phyloP scores from a whole-genome alignment of 192 early-diverging fungal species.

The Piromyces sp. region DNA sequence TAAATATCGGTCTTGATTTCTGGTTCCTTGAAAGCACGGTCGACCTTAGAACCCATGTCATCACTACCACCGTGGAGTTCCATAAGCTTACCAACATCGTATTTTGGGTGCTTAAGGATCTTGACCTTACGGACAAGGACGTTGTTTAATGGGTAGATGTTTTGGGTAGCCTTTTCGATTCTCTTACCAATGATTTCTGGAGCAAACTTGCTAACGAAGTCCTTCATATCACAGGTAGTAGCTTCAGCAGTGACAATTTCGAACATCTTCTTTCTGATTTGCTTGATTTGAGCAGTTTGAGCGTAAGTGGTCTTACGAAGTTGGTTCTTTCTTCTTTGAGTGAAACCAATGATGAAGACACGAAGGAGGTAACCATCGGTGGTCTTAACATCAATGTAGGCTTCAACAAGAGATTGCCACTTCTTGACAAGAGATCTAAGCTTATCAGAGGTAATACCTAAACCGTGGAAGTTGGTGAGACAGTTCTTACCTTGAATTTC shows the following conservation, averaged over 20 bases:
- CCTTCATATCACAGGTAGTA: slow-evolving; percentile 75
- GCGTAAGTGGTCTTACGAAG: slow-evolving; percentile 97
- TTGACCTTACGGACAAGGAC: slow-evolving; percentile 95
- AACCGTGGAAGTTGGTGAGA: slow-evolving; percentile 99
- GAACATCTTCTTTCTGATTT: slow-evolving; percentile 99
- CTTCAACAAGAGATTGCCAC: slow-evolving; percentile 98
- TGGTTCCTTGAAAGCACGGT: not conserved
- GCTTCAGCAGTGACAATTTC: slow-evolving; percentile 88
- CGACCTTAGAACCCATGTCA: slow-evolving; percentile 16
- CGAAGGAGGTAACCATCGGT: slow-evolving; percentile 99
- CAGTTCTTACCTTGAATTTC: slow-evolving; percentile 97
- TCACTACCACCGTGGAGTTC: slow-evolving; percentile 80
- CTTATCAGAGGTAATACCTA: slow-evolving; percentile 99
- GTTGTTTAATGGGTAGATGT: slow-evolving; percentile 97
- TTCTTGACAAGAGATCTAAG: slow-evolving; percentile 98
- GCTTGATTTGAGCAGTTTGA: slow-evolving; percentile 84
- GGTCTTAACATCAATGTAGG: slow-evolving; percentile 97
- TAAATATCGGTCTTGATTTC: not conserved
- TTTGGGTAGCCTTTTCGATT: slow-evolving; percentile 92
- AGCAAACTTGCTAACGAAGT: slow-evolving; percentile 89
- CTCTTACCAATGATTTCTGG: slow-evolving; percentile 92
- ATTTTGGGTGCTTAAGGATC: slow-evolving; percentile 90
- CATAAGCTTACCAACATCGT: slow-evolving; percentile 50
- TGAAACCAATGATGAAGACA: slow-evolving; percentile 94
- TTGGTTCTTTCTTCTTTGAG: slow-evolving; percentile 83